Evolutionary conservation across 305 asterid species (phyloP).

Genomic region (Ajuga reptans): DNA sequence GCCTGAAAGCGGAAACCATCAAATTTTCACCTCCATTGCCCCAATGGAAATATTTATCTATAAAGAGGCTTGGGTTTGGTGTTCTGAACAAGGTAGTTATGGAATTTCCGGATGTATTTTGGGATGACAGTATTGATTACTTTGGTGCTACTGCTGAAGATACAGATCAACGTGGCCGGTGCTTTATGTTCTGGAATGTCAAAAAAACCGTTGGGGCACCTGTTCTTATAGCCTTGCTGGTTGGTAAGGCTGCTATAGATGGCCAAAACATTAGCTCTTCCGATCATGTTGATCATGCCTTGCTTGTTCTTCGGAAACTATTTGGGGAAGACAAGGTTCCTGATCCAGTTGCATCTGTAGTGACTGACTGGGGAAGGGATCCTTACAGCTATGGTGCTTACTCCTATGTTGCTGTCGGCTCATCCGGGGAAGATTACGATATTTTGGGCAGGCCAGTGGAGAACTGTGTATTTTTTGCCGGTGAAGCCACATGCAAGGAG

Average conservation of each 20-base stretch:
- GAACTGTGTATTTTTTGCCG: slow-evolving; percentile 92
- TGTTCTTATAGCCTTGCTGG: slow-evolving; percentile 89
- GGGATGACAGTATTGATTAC: slow-evolving; percentile 92
- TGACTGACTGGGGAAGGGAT: slow-evolving; percentile 97
- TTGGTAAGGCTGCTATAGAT: slow-evolving; percentile 92
- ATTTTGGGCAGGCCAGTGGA: slow-evolving; percentile 85
- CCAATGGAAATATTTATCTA: slow-evolving; percentile 66
- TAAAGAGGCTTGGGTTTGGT: slow-evolving; percentile 88
- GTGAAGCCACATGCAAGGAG: slow-evolving; percentile 99
- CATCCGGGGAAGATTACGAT: slow-evolving; percentile 98
- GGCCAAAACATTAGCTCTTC: slow-evolving; percentile 58
- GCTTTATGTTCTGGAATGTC: slow-evolving; percentile 99
- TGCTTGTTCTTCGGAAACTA: slow-evolving; percentile 76
- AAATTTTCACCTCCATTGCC: slow-evolving; percentile 90
- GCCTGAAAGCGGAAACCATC: slow-evolving; percentile 78
- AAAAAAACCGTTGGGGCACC: slow-evolving; percentile 98
- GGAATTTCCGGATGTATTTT: slow-evolving; percentile 90
- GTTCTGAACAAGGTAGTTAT: slow-evolving; percentile 88
- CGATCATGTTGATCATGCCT: slow-evolving; percentile 77
- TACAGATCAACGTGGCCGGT: slow-evolving; percentile 73
- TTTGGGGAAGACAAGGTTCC: slow-evolving; percentile 83
- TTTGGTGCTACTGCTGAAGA: slow-evolving; percentile 96
- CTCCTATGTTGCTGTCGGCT: slow-evolving; percentile 96
- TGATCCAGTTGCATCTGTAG: slow-evolving; percentile 90
- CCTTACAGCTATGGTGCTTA: slow-evolving; percentile 96